A percentile compares a stretch with the other conserved stretches of the same genome.
Evolutionary conservation across 2,329 filamentous ascomycete genomes (phyloP).

Genomic region (Fusarium sambucinum): DNA sequence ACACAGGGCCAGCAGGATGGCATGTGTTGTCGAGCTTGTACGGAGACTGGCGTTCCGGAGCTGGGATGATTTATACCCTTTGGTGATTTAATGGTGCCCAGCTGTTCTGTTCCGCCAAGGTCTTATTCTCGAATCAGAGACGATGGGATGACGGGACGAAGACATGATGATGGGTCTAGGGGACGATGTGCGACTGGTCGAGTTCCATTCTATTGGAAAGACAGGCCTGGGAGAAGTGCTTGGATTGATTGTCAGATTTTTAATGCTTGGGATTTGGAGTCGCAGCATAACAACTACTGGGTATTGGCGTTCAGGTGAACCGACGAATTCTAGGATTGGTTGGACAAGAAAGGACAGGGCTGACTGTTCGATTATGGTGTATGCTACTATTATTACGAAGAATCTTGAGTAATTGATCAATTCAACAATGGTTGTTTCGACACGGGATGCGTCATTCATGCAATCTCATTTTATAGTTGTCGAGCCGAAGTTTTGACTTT

Average conservation of each 20-base stretch:
- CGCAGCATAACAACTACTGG: constrained; percentile 2
- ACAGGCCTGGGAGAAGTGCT: constrained; percentile 11
- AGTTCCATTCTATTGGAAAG: background rate
- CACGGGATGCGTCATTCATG: background rate
- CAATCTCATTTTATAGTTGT: background rate
- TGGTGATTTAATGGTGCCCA: constrained; percentile 41
- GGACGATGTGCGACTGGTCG: background rate
- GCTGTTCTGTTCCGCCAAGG: constrained; percentile 37
- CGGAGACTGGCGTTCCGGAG: constrained; percentile 44
- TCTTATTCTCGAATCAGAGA: constrained; percentile 43
- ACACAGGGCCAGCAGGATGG: constrained; percentile 3
- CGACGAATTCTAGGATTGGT: constrained; percentile 8
- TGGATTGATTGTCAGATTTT: constrained; percentile 26
- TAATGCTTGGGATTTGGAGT: constrained; percentile 19
- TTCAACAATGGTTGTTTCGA: background rate
- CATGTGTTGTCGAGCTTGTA: constrained; percentile 9
- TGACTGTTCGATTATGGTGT: background rate
- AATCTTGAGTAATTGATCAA: background rate
- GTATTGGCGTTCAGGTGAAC: constrained; percentile 4
- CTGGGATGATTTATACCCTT: constrained; percentile 41
- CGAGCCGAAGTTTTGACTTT: background rate
- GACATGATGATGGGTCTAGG: constrained; percentile 46
- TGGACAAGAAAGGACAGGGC: constrained; percentile 1
- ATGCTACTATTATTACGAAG: background rate
- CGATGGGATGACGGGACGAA: constrained; percentile 52